Conservation (phyloP, 768 basidiomycete species). For the Collybia mongolica region DNA sequence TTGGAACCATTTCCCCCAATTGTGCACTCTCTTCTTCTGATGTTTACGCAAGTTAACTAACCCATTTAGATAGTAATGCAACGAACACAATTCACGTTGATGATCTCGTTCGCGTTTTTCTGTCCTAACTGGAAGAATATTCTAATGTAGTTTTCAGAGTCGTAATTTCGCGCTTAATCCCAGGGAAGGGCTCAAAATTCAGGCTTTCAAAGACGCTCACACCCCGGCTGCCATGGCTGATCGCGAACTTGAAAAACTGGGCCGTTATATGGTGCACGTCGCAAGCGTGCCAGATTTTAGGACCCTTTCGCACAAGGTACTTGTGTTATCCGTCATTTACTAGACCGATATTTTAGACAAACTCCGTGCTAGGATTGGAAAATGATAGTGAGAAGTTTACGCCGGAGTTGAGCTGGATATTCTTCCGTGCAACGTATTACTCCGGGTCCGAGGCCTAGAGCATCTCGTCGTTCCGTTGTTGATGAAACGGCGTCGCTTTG, state of each 20-base stretch:
- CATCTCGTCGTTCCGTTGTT: background rate
- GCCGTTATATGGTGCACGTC: slow-evolving; percentile 65
- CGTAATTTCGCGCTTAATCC: slow-evolving; percentile 91
- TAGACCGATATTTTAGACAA: background rate
- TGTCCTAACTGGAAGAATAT: background rate
- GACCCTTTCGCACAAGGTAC: slow-evolving; percentile 64
- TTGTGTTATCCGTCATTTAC: slow-evolving; percentile 11
- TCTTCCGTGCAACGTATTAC: no score
- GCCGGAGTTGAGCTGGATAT: slow-evolving; percentile 7
- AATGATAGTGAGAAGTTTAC: slow-evolving; percentile 39
- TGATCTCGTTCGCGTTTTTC: slow-evolving; percentile 55
- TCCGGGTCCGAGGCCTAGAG: no score
- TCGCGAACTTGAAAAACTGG: slow-evolving; percentile 66
- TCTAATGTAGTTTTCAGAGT: slow-evolving; percentile 35
- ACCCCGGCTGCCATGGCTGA: slow-evolving; percentile 63
- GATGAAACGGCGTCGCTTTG: no score
- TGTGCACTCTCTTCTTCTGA: slow-evolving; percentile 39
- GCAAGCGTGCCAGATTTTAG: slow-evolving; percentile 61
- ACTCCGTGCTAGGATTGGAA: slow-evolving; percentile 47
- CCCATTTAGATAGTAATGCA: slow-evolving; percentile 43
- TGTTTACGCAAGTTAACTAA: background rate
- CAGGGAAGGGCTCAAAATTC: slow-evolving; percentile 78
- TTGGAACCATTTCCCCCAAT: slow-evolving; percentile 85
- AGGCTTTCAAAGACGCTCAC: slow-evolving; percentile 78
- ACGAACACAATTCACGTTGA: slow-evolving; percentile 86